Percentiles rank a stretch among this genome's conserved stretches.
These are phyloP conservation scores for Aspergillus sp. DNA, from an alignment of 2,329 filamentous ascomycete genomes.

Conservation along the genomic window DNA sequence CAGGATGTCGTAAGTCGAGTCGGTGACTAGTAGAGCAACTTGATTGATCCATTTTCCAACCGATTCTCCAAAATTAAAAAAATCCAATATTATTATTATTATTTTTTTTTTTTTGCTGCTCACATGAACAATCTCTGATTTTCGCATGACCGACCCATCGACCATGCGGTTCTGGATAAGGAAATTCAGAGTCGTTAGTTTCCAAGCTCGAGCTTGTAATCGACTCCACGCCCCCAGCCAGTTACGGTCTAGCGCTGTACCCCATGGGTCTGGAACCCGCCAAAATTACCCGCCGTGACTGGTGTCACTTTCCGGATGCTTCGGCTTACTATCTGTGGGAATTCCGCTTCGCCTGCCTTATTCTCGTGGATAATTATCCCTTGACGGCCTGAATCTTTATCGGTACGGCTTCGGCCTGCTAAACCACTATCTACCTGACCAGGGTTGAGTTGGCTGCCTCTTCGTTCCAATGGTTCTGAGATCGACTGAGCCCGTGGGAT, in stretches of 20 bases:
- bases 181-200: neutral
- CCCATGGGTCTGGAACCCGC: slow-evolving; percentile 23
- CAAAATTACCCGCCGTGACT: slow-evolving; percentile 1
- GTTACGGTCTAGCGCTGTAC: neutral
- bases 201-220: neutral
- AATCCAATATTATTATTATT: slow-evolving; percentile 6
- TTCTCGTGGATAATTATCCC: too few relatives aligned
- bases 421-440: neutral
- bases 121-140: slow-evolving; percentile 33
- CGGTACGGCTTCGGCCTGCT: neutral
- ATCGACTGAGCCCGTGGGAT: neutral
- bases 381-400: neutral
- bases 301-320: slow-evolving; percentile 13
- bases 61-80: neutral
- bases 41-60: neutral
- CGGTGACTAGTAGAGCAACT: slow-evolving; percentile 1
- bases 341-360: slow-evolving; percentile 23
- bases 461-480: neutral
- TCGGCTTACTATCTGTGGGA: slow-evolving; percentile 37
- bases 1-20: slow-evolving; percentile 1
- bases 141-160: slow-evolving; percentile 20
- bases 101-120: slow-evolving; percentile 29
- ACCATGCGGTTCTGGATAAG: slow-evolving; percentile 10
- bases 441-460: neutral
- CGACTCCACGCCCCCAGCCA: neutral